Percentiles rank a stretch among this genome's conserved stretches.
Conservation (phyloP, 345 rosid genomes). For the Populus nigra region DNA sequence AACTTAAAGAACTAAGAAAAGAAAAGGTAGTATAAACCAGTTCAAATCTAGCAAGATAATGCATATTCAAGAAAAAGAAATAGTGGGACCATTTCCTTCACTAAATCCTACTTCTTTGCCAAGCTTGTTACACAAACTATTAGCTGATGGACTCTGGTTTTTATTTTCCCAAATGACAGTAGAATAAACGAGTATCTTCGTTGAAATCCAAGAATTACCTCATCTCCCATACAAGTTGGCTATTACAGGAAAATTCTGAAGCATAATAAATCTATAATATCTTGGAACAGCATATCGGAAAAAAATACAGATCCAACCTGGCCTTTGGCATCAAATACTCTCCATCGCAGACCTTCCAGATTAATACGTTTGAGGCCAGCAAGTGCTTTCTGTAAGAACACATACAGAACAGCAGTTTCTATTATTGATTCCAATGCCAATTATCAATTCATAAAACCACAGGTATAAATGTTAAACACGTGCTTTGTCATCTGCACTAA, state of each 20-base stretch:
- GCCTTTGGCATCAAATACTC: slow-evolving; percentile 97
- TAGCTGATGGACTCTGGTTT: background rate
- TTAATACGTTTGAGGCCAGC: slow-evolving; percentile 88
- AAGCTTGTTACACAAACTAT: background rate
- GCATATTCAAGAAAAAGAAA: background rate
- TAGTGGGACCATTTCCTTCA: background rate
- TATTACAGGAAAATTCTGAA: background rate
- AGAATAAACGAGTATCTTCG: background rate
- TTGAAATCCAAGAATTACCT: background rate
- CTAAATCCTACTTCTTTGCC: background rate
- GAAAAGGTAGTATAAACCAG: background rate
- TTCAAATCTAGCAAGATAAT: background rate
- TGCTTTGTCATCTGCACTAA: background rate
- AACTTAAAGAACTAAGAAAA: background rate
- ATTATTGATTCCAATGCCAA: background rate
- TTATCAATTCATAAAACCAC: slow-evolving; percentile 8
- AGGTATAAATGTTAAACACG: background rate
- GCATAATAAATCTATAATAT: background rate
- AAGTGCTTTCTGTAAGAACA: slow-evolving; percentile 73
- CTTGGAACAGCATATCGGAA: background rate
- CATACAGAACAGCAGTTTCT: background rate
- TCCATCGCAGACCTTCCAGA: slow-evolving; percentile 93
- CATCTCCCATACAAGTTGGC: background rate
- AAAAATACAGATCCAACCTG: slow-evolving; percentile 47
- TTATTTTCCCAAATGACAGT: background rate